These are phyloP conservation scores for Trypanosoma melophagium DNA, from an alignment of 208 protist species.

Conservation along the genomic window DNA sequence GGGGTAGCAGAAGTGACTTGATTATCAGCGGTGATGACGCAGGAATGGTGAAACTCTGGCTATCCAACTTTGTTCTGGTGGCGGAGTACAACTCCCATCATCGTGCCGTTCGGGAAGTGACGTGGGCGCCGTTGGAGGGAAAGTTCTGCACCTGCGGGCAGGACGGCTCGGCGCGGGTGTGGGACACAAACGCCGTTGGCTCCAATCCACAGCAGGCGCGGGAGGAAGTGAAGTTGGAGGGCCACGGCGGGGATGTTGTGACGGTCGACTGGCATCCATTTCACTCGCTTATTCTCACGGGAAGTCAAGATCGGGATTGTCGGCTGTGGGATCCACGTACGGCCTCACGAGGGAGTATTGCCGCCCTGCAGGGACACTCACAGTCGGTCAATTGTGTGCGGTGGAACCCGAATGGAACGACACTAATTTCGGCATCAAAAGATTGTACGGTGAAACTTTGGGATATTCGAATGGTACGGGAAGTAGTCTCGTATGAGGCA, in stretches of 20 bases:
- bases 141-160: slow-evolving; percentile 87
- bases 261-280: slow-evolving; percentile 85
- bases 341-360: slow-evolving; percentile 69
- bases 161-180: slow-evolving; percentile 82
- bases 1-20: slow-evolving; percentile 75
- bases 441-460: slow-evolving; percentile 82
- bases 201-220: slow-evolving; percentile 29
- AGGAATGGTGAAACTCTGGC: slow-evolving; percentile 84
- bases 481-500: slow-evolving; percentile 73
- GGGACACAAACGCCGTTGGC: slow-evolving; percentile 75
- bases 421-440: slow-evolving; percentile 77
- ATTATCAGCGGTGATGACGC: slow-evolving; percentile 86
- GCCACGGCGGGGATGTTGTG: slow-evolving; percentile 87
- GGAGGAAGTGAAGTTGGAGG: slow-evolving; percentile 86
- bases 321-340: slow-evolving; percentile 88
- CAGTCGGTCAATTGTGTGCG: slow-evolving; percentile 77
- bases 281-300: slow-evolving; percentile 78
- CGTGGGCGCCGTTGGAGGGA: slow-evolving; percentile 71
- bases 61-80: slow-evolving; percentile 75
- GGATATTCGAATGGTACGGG: slow-evolving; percentile 83
- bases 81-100: slow-evolving; percentile 81
- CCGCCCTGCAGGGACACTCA: slow-evolving; percentile 78
- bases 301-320: slow-evolving; percentile 84
- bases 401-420: slow-evolving; percentile 80
- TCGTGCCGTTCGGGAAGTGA: slow-evolving; percentile 74